Base-by-base conservation (phyloP, 768 basidiomycete species). In the Calocera viscosa region DNA sequence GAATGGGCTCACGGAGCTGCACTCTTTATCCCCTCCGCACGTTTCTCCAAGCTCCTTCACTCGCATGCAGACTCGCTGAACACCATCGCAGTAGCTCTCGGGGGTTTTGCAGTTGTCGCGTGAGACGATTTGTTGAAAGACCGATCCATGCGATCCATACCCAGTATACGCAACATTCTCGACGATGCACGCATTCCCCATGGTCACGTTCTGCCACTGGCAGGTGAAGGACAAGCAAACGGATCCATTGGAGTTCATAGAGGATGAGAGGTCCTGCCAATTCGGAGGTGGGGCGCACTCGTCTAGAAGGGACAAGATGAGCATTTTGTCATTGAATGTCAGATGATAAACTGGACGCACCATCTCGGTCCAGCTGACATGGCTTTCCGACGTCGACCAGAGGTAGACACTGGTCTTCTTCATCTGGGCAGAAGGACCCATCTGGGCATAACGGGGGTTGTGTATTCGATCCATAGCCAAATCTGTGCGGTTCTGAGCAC, bases 291-390 rank as follows among this genome's bases (percentile, higher is more conserved):
- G 79, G 72, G 82, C 79, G 72, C 91, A 94, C 77, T 92, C 82
- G 71, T 95, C 93, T 94, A 71, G 0, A 67, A 12, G 19, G n/a
- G 65, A 14, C 24, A 60, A 49, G 67, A 41, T 32, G 49, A 39
- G 68, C 38, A 32, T 35, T n/a, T 65, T 33, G 26, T 60, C 65
- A 65, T 41, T 43, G 34, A 60, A n/a, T 26, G 43, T 43, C 53
- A 10, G 49, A 17, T 17, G 63, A 22, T 60, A 60, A 19, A 34
- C n/a, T 53, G 2, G 64, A 72, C 80, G 66, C 68, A 89, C 91
- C 90, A 75, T 94, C 91, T 65, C 91, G 85, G 73, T 93, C 89
- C 68, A 94, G 82, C 75, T 94, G 91, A 77, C 91, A 94, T 32
- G 81, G 73, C 69, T 84, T 86, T 30, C 81, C 86, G 1, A 90